Conservation (phyloP, 1,284 basidiomycete genomes). For the Pascua sp. region DNA sequence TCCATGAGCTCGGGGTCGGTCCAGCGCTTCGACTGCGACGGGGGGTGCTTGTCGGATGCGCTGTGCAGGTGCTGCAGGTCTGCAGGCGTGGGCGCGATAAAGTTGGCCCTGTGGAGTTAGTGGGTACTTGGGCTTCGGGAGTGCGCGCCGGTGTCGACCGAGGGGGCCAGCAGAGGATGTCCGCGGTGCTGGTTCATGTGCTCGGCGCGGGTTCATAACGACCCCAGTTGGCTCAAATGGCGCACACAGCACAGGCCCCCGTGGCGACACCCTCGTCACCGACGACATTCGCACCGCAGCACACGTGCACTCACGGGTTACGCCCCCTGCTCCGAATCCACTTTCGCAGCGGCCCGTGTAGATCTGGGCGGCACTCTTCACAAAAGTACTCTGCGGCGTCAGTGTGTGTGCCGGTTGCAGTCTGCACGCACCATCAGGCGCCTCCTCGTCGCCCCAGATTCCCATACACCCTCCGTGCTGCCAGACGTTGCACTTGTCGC, state of each 20-base stretch:
- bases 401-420: neutral
- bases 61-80: constrained; percentile 38
- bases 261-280: constrained; percentile 10
- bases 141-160: no score
- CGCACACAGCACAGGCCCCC: no score
- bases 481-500: constrained; percentile 96
- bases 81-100: constrained; percentile 38
- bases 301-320: constrained; percentile 28
- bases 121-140: no score
- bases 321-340: constrained; percentile 49
- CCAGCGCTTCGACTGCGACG: constrained; percentile 49
- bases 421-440: constrained; percentile 64
- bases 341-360: constrained; percentile 74
- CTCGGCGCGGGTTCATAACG: no score
- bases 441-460: constrained; percentile 76
- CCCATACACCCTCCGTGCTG: constrained; percentile 98
- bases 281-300: no score
- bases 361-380: constrained; percentile 85
- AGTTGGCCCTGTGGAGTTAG: constrained; percentile 19
- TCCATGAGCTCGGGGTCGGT: constrained; percentile 20
- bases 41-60: constrained; percentile 35
- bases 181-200: no score
- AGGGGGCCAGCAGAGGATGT: no score
- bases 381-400: constrained; percentile 65
- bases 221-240: no score